A percentile compares a stretch with the other conserved stretches of the same genome.
These are phyloP conservation scores for Fusarium heterosporum DNA, from an alignment of 2,329 filamentous ascomycete species.

Conservation along the genomic window DNA sequence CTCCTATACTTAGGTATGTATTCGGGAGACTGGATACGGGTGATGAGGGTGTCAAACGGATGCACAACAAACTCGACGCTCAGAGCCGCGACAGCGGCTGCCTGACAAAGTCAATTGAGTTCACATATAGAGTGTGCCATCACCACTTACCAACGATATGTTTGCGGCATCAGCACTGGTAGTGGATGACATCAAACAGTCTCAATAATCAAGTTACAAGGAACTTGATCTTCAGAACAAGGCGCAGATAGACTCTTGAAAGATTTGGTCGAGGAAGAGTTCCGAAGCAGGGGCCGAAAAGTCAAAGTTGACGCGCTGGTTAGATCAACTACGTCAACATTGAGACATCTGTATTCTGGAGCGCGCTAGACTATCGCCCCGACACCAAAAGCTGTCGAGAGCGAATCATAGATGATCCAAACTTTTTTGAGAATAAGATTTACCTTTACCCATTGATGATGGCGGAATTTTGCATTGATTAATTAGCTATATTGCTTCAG, in stretches of 20 bases:
- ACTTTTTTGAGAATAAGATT: neutral
- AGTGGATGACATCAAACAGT: constrained; percentile 10
- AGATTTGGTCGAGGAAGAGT: neutral
- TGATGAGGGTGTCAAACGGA: constrained; percentile 34
- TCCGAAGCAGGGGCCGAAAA: neutral
- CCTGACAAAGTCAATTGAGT: neutral
- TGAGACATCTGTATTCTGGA: neutral
- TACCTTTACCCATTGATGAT: too few species aligned
- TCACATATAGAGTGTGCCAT: fast-evolving
- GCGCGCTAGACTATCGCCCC: constrained; percentile 1
- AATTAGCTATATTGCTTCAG: too few species aligned
- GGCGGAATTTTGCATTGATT: too few species aligned
- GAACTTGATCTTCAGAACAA: too few species aligned
- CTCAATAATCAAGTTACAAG: too few species aligned
- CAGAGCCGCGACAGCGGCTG: constrained; percentile 20
- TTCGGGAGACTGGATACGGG: constrained; percentile 24
- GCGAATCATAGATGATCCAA: neutral
- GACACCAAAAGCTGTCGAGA: neutral
- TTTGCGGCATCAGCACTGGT: constrained; percentile 24
- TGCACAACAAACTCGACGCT: constrained; percentile 34
- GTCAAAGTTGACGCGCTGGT: neutral
- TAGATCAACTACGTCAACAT: constrained; percentile 29
- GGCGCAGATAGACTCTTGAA: fast-evolving
- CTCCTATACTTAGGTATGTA: constrained; percentile 21
- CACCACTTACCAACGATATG: constrained; percentile 15